Evolutionary conservation across 2,329 filamentous ascomycete genomes (phyloP), one percentile per base, ranked within the genome.

Genomic region (Domatiomyces catenatus): DNA sequence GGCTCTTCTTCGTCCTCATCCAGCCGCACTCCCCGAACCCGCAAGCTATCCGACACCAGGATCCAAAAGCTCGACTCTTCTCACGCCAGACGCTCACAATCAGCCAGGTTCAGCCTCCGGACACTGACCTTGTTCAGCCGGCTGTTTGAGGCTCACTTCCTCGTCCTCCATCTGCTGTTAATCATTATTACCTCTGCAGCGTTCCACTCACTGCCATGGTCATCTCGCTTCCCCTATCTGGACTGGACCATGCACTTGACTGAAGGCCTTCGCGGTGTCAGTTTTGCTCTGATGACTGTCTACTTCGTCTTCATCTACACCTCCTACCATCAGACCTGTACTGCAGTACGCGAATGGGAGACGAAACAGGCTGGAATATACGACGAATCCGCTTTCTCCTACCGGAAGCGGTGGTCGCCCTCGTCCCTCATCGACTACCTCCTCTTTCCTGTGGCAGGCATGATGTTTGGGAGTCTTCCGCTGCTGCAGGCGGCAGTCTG

Each of bases 121-220:
- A 60, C 76, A 73, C 55, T 78, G 56, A 73, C 76, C 49, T 71
- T 85, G 28, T 73, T 75, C 61, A 79, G 83, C 61, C 76, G 83
- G 17, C 68, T 86, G n/a, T 86, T 83, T 59, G 82, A 86, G 63
- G 82, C 82, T 0, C 82, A 86, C 63, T 85, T 85, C 62, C 68
- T 86, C 20, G 81, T 82, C 0, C 73, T 80, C 15, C 82, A 86
- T 59, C 79, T 79, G 67, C 77, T 75, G 5, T 76, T 84, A 45
- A 69, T 84, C 24, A 71, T 85, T 22, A 59, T 84, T 44, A 72
- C 78, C 1, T 82, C 80, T 0, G 75, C 76, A 0, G 58, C 84
- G 3, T 85, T 80, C 63, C 67, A 73, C 42, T 71, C 73, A 60
- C 67, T 77, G 28, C 75, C 12, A 70, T 42, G 73, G 80, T 57